These are phyloP conservation scores for Leishmania aethiopica DNA, from an alignment of 208 protist species.

Conservation along the genomic window DNA sequence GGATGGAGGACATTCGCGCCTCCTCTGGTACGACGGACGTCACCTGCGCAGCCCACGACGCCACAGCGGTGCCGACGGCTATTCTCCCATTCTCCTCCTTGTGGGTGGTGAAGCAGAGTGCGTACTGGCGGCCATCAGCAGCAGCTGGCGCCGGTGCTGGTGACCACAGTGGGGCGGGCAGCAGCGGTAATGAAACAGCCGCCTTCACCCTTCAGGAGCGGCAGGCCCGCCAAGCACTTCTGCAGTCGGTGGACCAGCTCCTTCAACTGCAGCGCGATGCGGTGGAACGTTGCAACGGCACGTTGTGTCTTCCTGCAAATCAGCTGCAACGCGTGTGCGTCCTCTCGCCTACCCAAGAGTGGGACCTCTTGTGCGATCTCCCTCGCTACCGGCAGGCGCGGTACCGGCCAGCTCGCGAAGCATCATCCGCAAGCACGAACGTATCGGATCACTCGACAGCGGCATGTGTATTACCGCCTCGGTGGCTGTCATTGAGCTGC, in stretches of 20 bases:
- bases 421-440: neutral
- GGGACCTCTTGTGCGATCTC: conserved; percentile 55
- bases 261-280: conserved; percentile 53
- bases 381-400: conserved; percentile 32
- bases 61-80: conserved; percentile 9
- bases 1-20: conserved; percentile 42
- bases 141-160: neutral
- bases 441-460: neutral
- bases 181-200: neutral
- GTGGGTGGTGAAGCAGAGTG: conserved; percentile 58
- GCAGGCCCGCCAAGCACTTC: conserved; percentile 46
- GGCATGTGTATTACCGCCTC: conserved; percentile 13
- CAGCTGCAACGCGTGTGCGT: conserved; percentile 13
- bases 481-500: conserved; percentile 35
- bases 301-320: neutral
- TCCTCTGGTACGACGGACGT: conserved; percentile 2
- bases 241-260: conserved; percentile 60
- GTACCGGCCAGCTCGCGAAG: neutral
- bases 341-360: conserved; percentile 51
- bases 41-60: neutral
- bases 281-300: neutral
- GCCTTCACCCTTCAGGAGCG: conserved; percentile 68
- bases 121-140: conserved; percentile 32
- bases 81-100: conserved; percentile 66
- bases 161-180: neutral